Evolutionary conservation across 257 asterid genomes (phyloP).

Genomic region (Solanum bulbocastanum): DNA sequence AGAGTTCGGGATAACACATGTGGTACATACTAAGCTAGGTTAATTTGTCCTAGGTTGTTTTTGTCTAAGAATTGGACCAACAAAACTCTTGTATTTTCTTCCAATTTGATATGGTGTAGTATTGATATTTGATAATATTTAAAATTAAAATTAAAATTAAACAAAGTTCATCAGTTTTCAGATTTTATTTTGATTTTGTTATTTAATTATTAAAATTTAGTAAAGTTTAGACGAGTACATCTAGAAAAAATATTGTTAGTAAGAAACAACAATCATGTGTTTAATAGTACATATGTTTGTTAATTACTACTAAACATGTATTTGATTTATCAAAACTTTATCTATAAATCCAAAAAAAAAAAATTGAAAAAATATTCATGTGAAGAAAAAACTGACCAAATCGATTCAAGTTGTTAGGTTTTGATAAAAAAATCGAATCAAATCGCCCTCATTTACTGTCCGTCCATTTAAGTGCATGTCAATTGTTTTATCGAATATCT

Average conservation of each 20-base stretch:
- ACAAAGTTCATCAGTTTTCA: not conserved
- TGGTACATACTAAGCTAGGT: too few relatives aligned
- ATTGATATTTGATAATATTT: too few relatives aligned
- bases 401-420: not conserved
- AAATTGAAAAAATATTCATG: not conserved
- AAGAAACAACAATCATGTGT: not conserved
- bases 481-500: too few relatives aligned
- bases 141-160: too few relatives aligned
- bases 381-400: not conserved
- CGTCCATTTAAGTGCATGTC: too few relatives aligned
- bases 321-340: too few relatives aligned
- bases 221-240: not conserved
- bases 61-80: not conserved
- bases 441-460: not conserved
- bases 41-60: not conserved
- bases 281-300: not conserved
- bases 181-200: too few relatives aligned
- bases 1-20: too few relatives aligned
- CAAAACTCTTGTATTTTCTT: not conserved
- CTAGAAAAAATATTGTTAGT: not conserved
- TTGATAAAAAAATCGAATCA: not conserved
- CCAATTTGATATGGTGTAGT: not conserved
- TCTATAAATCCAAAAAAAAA: not conserved
- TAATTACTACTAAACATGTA: not conserved
- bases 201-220: too few relatives aligned